Conservation (phyloP, 1,139 yeast species). For the Nakaseomyces sp. region DNA sequence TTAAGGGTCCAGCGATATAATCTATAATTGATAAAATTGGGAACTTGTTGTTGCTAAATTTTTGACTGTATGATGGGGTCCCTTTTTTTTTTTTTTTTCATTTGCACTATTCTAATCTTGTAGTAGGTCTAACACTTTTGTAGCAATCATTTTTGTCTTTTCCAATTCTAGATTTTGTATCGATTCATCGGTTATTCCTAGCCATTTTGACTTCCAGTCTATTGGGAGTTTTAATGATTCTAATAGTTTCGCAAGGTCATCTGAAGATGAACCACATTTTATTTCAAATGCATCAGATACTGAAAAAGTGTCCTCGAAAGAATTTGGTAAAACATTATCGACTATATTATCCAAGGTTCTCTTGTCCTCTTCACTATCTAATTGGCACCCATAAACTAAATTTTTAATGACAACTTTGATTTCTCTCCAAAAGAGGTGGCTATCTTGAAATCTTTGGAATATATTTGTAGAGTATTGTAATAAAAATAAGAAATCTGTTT, state of each 20-base stretch:
- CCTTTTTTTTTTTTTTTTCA: too few species aligned
- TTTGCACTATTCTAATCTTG: background rate
- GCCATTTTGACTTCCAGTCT: background rate
- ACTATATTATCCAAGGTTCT: background rate
- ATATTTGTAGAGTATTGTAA: background rate
- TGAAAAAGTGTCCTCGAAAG: background rate
- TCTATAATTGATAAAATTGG: too few species aligned
- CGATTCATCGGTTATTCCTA: background rate
- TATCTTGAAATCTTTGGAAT: background rate
- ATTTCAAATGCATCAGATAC: background rate
- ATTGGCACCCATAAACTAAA: background rate
- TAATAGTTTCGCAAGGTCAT: background rate
- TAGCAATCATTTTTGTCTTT: background rate
- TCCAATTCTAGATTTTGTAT: background rate
- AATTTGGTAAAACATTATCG: background rate
- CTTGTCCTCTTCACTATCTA: background rate
- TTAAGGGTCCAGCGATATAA: too few species aligned
- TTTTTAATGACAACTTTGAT: background rate
- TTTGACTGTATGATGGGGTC: too few species aligned
- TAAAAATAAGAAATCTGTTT: background rate
- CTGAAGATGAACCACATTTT: background rate
- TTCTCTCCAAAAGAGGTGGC: background rate
- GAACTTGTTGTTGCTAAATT: too few species aligned
- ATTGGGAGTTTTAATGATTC: background rate
- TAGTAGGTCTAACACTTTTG: background rate